Base-by-base conservation (phyloP, 2,329 filamentous ascomycete genomes). In the Hypoxylon sp. region DNA sequence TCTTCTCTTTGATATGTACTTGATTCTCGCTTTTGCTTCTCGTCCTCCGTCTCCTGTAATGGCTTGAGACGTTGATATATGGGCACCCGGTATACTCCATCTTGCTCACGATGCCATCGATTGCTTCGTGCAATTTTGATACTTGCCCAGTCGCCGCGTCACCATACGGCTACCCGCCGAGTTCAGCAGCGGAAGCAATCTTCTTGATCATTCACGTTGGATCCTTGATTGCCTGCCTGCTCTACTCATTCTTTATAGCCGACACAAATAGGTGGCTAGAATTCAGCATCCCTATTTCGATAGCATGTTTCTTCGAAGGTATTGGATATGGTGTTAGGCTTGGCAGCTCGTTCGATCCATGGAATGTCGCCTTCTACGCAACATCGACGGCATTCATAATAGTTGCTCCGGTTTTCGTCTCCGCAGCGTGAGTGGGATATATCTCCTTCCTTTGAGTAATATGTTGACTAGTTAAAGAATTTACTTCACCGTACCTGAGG, bases 381-480 rank as follows among this genome's bases (percentile, higher is more conserved):
- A 65, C 69, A 19, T 70, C 71, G 38, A 75, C 67, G 30, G 46
- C 71, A 1, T 71, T 74, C 11, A 63, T 77, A 25, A 74, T 74
- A 10, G 60, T 78, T 10, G 75, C 77, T 1, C 75, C 78, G 1
- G 70, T 73, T 0, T 76, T 76, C 25, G 45, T 79, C 30, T 75
- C 76, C 2, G 68, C 70, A 61, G 73, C 68, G 76, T 77, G 55
- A 46, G 63, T 68, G 17, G 13, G n/a, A 60, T 30, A 48, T 14
- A 2, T 21, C 17, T 10, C 43, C 14, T n/a, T 38, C n/a, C 34
- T 23, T 38, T 23, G 57, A 55, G 32, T 21, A 48, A 28, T 17
- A 25, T 48, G 32, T 60, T 75, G 52, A 72, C 38, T 45, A 34
- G 25, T 6, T 5, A 11, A 65, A 79, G 77, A 19, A 75, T 79